Conservation (phyloP, 345 rosid species). For the Citrus glauca region DNA sequence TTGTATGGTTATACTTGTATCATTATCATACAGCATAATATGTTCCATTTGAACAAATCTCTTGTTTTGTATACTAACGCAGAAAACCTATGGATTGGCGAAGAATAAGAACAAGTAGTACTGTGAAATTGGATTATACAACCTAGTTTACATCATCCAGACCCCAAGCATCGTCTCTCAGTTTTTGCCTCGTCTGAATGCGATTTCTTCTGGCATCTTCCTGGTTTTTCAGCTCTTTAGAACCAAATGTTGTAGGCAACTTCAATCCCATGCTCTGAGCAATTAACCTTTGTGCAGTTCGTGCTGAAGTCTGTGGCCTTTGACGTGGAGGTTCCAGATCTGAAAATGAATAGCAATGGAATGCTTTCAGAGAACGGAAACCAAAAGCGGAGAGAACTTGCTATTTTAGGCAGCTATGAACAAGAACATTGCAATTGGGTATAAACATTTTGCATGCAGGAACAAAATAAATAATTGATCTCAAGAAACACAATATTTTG, state of each 20-base stretch:
- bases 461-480: not conserved
- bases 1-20: too few relatives aligned
- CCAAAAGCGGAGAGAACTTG: not conserved
- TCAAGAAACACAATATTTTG: not conserved
- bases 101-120: not conserved
- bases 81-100: not conserved
- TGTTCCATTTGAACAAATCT: not conserved
- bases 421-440: not conserved
- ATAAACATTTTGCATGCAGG: not conserved
- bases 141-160: conserved; percentile 28
- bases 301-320: conserved; percentile 85
- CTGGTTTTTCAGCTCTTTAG: conserved; percentile 63
- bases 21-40: not conserved
- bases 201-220: conserved; percentile 86
- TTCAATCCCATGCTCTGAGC: conserved; percentile 93
- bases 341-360: conserved; percentile 18
- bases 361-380: not conserved
- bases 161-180: conserved; percentile 94
- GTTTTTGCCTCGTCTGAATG: conserved; percentile 66
- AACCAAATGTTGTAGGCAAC: conserved; percentile 57
- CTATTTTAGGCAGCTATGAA: not conserved
- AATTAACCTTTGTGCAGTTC: conserved; percentile 89
- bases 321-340: conserved; percentile 88
- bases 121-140: not conserved
- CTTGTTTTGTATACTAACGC: not conserved